These are phyloP conservation scores for Starmerella ratchasimensis DNA, from an alignment of 805 yeast genomes.

Conservation along the genomic window DNA sequence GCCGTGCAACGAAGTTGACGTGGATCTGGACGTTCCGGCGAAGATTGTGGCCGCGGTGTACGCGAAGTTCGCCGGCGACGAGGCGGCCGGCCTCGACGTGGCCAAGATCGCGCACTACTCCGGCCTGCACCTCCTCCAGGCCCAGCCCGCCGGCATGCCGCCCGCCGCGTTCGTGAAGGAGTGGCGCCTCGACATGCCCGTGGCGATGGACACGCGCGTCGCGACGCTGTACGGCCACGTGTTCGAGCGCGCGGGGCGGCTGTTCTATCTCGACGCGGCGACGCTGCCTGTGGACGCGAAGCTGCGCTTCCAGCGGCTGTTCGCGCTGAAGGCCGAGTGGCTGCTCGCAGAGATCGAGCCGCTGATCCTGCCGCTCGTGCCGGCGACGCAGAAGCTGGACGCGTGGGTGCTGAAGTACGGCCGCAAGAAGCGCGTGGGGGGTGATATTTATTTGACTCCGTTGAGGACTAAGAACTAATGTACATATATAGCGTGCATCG, in stretches of 20 bases:
- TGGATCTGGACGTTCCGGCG: slow-evolving; percentile 25
- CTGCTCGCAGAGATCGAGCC: slow-evolving; percentile 48
- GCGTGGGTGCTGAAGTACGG: slow-evolving; percentile 37
- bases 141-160: slow-evolving; percentile 24
- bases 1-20: background rate
- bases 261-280: slow-evolving; percentile 41
- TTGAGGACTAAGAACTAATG: background rate
- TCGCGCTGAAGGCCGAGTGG: slow-evolving; percentile 47
- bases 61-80: slow-evolving; percentile 31
- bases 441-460: slow-evolving; percentile 28
- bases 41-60: slow-evolving; percentile 40
- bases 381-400: slow-evolving; percentile 39
- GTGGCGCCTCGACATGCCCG: slow-evolving; percentile 33
- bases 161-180: slow-evolving; percentile 31
- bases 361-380: slow-evolving; percentile 45
- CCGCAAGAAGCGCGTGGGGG: slow-evolving; percentile 36
- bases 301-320: slow-evolving; percentile 39
- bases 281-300: slow-evolving; percentile 37
- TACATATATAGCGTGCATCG: background rate
- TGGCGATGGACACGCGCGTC: slow-evolving; percentile 47
- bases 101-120: slow-evolving; percentile 42
- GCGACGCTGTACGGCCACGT: slow-evolving; percentile 42
- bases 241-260: slow-evolving; percentile 29
- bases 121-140: slow-evolving; percentile 41
- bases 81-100: slow-evolving; percentile 31